These are phyloP conservation scores for Lentinus polychrous DNA, from an alignment of 1,284 basidiomycete species.

Conservation along the genomic window DNA sequence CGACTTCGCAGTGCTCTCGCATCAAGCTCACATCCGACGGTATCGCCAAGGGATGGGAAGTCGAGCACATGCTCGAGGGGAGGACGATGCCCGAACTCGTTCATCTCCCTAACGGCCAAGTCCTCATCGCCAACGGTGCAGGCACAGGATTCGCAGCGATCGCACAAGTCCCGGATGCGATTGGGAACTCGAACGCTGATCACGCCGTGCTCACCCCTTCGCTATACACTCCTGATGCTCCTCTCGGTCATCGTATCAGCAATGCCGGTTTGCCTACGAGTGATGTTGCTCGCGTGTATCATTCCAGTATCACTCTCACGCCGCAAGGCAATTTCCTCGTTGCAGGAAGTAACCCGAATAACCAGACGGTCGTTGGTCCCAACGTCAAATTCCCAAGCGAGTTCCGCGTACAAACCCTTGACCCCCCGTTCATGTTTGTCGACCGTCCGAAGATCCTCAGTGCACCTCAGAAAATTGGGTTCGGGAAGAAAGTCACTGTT, in stretches of 20 bases:
- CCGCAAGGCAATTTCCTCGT: not conserved
- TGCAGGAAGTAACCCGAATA: not conserved
- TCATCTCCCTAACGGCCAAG: constrained; percentile 45
- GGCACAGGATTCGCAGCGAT: constrained; percentile 41
- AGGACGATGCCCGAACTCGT: constrained; percentile 46
- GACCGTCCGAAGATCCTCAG: constrained; percentile 30
- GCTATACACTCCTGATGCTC: constrained; percentile 43
- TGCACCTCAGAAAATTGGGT: constrained; percentile 32
- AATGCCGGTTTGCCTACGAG: constrained; percentile 38
- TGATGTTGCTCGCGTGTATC: constrained; percentile 38
- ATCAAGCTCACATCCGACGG: constrained; percentile 32
- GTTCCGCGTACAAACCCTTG: constrained; percentile 41
- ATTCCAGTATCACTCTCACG: constrained; percentile 13
- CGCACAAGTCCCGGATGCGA: constrained; percentile 16
- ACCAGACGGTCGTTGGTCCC: constrained; percentile 2
- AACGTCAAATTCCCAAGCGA: constrained; percentile 30
- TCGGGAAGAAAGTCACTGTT: constrained; percentile 33
- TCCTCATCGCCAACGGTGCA: constrained; percentile 43
- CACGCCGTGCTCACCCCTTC: constrained; percentile 38
- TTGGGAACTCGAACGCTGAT: constrained; percentile 41
- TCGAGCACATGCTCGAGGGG: constrained; percentile 21
- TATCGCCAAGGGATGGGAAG: constrained; percentile 27
- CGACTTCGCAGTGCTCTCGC: constrained; percentile 33
- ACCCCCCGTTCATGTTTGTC: constrained; percentile 37
- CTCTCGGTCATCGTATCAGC: constrained; percentile 39